Base-by-base conservation (phyloP, 805 yeast genomes). In the Ogataea glucozyma region DNA sequence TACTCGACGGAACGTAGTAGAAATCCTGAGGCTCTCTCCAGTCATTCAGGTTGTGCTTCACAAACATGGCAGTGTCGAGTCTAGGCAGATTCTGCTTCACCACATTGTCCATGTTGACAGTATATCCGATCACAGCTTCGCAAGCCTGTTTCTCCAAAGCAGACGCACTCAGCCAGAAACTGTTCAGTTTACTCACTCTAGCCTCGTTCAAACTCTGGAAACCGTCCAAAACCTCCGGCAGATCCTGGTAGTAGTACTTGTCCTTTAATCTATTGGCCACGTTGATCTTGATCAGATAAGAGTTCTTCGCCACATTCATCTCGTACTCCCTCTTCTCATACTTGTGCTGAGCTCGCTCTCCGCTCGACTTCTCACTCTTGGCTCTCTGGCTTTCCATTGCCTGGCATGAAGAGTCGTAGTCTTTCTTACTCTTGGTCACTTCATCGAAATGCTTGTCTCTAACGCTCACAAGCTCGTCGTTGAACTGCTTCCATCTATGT, bases 21-120 rank as follows among this genome's bases (percentile, higher is more conserved):
- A 85, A 88, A 66, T 91, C 98, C 6, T 69, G 70, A 1, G 97
- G 98, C 54, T 89, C 97, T 33, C 72, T 72, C 97, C 97, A 93
- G 12, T 70, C 70, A 13, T 62, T 66, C 19, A 75, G 48, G 61
- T 93, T 93, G 66, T 93, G 99, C 58, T 89, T 89, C 43, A 89
- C 81, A 64, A 82, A 93, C 97, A 93, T 91, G 24, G 87, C 83
- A 0, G 90, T 78, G 64, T 89, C 97, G 38, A 88, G 67, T 31
- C 67, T 69, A 1, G 95, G 90, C 37, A 75, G 66, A 62, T 93
- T 93, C 57, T 81, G 85, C 19, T 70, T 73, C 3, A 88, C 72
- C 8, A 86, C 80, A 6, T 61, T 60, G 50, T 76, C 80, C 40
- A 81, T 73, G 6, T 67, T 61, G 26, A 72, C 73, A 36, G 73